Evolutionary conservation across 805 yeast genomes (phyloP).

Genomic region (Wickerhamomyces bisporus): DNA sequence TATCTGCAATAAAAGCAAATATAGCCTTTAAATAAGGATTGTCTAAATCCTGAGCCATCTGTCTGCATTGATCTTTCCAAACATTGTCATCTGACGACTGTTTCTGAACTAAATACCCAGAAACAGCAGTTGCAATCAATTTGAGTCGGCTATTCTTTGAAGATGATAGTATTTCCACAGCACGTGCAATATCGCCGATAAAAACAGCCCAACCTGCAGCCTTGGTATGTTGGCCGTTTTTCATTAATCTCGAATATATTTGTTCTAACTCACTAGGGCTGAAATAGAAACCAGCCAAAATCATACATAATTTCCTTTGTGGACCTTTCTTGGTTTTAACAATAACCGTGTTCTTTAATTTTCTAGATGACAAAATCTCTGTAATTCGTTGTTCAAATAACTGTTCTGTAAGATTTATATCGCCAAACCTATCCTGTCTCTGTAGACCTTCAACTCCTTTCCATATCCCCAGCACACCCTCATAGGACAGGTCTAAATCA

Average conservation of each 20-base stretch:
- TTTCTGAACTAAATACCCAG: conserved; percentile 75
- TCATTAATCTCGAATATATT: conserved; percentile 51
- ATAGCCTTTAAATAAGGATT: conserved; percentile 88
- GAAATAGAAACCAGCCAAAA: conserved; percentile 88
- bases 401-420: conserved; percentile 16
- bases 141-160: conserved; percentile 66
- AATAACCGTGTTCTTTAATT: conserved; percentile 17
- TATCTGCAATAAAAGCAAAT: conserved; percentile 89
- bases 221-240: conserved; percentile 62
- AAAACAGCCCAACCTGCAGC: conserved; percentile 99
- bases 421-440: conserved; percentile 42
- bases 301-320: conserved; percentile 73
- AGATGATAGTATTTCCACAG: conserved; percentile 73
- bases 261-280: conserved; percentile 70
- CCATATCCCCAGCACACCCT: conserved; percentile 92
- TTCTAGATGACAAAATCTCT: conserved; percentile 31
- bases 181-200: conserved; percentile 79
- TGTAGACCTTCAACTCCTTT: conserved; percentile 54
- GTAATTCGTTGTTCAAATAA: conserved; percentile 20
- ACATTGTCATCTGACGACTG: conserved; percentile 40
- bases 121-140: conserved; percentile 88
- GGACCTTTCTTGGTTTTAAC: conserved; percentile 47
- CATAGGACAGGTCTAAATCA: conserved; percentile 74
- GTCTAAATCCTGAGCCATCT: conserved; percentile 80
- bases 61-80: conserved; percentile 92